phyloP scores from a whole-genome alignment of 495 filamentous ascomycete genomes.

The Xylaria bambusicola region DNA sequence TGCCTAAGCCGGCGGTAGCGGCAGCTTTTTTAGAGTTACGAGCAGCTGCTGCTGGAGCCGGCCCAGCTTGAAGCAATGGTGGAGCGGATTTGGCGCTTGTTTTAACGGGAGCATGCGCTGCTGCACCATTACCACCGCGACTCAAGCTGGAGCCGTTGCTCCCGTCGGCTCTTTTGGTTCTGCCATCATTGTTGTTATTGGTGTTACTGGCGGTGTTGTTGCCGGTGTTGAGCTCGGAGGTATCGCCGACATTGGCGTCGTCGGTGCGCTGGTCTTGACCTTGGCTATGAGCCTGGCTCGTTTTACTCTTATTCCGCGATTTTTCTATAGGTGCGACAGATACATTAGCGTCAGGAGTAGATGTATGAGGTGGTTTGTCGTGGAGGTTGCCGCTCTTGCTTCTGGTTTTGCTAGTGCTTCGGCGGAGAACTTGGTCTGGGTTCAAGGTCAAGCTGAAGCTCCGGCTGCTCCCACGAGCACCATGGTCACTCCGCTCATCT shows the following conservation, averaged over 20 bases:
- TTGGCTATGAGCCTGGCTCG: neutral
- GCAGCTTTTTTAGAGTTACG: conserved; percentile 5
- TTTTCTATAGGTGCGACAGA: neutral
- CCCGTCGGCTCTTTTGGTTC: neutral
- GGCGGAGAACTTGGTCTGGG: conserved; percentile 2
- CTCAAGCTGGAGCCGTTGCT: conserved; percentile 1
- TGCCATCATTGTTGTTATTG: neutral
- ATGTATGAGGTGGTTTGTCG: neutral
- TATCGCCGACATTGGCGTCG: too few species aligned
- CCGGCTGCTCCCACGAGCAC: conserved; percentile 1
- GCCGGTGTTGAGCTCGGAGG: too few species aligned
- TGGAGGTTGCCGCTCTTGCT: neutral
- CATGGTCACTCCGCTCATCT: conserved; percentile 13
- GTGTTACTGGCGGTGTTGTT: too few species aligned
- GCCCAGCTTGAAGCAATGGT: conserved; percentile 4
- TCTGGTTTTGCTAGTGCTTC: neutral
- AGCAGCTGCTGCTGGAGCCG: conserved; percentile 10
- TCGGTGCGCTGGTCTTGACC: neutral
- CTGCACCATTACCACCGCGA: too few species aligned
- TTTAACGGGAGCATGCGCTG: conserved; percentile 11
- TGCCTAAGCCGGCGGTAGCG: conserved; percentile 13
- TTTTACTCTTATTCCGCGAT: neutral
- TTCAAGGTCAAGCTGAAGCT: conserved; percentile 10
- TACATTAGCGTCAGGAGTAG: neutral
- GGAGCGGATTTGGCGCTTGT: conserved; percentile 16